Evolutionary conservation across 768 basidiomycete species (phyloP).

Genomic region (Cystofilobasidium bisporidii): DNA sequence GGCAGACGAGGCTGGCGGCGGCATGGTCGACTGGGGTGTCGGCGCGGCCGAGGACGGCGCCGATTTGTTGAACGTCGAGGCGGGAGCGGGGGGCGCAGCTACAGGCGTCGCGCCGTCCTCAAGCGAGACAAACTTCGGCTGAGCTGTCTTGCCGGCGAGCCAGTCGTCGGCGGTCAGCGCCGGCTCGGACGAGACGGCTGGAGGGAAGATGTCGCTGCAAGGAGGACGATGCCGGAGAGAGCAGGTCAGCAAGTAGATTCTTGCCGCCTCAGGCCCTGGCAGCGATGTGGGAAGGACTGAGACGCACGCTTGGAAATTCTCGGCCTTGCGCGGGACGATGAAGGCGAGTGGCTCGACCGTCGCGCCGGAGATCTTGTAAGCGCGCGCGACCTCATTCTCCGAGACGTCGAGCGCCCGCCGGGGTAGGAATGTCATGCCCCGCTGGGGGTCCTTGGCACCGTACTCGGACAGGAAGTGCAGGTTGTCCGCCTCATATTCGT

Average conservation of each 20-base stretch:
- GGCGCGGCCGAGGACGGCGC: constrained; percentile 30
- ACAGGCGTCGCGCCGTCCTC: constrained; percentile 51
- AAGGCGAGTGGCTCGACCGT: constrained; percentile 85
- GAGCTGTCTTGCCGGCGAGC: constrained; percentile 67
- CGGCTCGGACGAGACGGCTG: constrained; percentile 71
- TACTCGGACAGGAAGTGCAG: constrained; percentile 63
- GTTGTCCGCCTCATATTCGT: constrained; percentile 81
- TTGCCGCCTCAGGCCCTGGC: too few relatives aligned
- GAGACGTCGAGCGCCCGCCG: constrained; percentile 75
- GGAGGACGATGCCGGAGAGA: too few relatives aligned
- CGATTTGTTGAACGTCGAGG: constrained; percentile 28
- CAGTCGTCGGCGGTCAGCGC: constrained; percentile 74
- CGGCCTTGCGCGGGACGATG: constrained; percentile 79
- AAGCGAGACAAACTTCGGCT: constrained; percentile 70
- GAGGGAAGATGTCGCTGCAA: constrained; percentile 62
- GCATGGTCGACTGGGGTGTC: constrained; percentile 39
- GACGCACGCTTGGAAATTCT: constrained; percentile 39
- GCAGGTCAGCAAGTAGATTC: too few relatives aligned
- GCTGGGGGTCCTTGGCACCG: constrained; percentile 50
- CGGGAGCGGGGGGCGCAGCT: constrained; percentile 38
- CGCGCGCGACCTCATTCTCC: constrained; percentile 90
- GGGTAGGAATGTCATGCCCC: constrained; percentile 94
- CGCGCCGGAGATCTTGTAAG: constrained; percentile 70
- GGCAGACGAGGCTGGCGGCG: constrained; percentile 32
- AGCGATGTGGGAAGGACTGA: too few relatives aligned